Conservation (phyloP, 768 basidiomycete species). For the Psilocybe subaeruginosa region DNA sequence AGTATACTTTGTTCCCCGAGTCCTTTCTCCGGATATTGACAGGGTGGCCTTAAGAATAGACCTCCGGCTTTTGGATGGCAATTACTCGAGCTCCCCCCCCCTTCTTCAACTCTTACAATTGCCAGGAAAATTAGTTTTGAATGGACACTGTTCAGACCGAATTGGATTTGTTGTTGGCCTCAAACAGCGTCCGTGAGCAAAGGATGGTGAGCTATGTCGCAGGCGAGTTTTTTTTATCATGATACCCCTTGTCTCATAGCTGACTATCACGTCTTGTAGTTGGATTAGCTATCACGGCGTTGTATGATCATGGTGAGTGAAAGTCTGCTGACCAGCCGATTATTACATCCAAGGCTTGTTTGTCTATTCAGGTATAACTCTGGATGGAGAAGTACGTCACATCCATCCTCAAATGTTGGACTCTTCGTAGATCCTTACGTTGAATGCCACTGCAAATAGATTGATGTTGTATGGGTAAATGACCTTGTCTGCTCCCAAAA, state of each 20-base stretch:
- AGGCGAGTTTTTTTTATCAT: background rate
- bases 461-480: slow-evolving; percentile 4
- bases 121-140: too few relatives aligned
- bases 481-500: too few relatives aligned
- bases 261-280: background rate
- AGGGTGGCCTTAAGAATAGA: too few relatives aligned
- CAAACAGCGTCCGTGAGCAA: background rate
- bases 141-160: background rate
- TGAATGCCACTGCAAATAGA: background rate
- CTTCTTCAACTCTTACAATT: too few relatives aligned
- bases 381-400: background rate
- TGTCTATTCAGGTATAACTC: background rate
- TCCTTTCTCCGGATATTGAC: too few relatives aligned
- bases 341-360: background rate
- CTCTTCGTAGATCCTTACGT: too few relatives aligned
- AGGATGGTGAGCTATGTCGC: background rate
- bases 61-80: too few relatives aligned
- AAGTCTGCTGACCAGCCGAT: background rate
- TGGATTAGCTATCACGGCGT: background rate
- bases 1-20: too few relatives aligned
- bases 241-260: too few relatives aligned
- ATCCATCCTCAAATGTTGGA: background rate
- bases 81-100: too few relatives aligned
- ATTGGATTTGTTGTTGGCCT: background rate
- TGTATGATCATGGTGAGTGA: slow-evolving; percentile 6